A percentile compares a stretch with the other conserved stretches of the same genome.
phyloP scores from a whole-genome alignment of 2,329 filamentous ascomycete species.

The Claviceps purpurea region DNA sequence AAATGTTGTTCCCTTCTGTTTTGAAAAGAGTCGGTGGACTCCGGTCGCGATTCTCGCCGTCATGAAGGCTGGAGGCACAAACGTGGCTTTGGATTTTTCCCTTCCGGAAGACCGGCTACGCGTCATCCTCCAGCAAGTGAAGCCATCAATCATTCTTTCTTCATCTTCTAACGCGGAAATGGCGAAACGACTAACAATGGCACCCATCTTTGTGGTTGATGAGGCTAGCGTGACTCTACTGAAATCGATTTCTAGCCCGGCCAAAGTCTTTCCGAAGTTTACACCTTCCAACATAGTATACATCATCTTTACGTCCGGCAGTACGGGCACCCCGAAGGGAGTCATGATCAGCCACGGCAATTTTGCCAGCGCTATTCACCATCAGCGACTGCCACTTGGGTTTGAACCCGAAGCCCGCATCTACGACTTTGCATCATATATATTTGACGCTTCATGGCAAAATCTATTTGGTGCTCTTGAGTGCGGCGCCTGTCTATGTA shows the following conservation, averaged over 20 bases:
- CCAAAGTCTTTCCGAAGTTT: background rate
- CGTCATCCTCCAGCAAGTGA: conserved; percentile 6
- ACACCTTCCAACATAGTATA: background rate
- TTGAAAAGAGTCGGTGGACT: conserved; percentile 15
- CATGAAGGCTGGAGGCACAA: conserved; percentile 16
- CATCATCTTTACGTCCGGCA: conserved; percentile 10
- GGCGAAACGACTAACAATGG: background rate
- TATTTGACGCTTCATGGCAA: conserved; percentile 4
- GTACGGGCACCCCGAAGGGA: conserved; percentile 11
- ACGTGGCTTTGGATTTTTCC: conserved; percentile 13
- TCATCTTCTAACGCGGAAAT: background rate
- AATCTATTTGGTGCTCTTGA: conserved; percentile 4
- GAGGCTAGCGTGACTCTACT: background rate
- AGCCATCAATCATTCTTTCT: conserved; percentile 4
- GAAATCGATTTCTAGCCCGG: background rate
- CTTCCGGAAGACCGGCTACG: conserved; percentile 10
- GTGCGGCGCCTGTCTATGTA: conserved; percentile 6
- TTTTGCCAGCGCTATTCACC: conserved; percentile 1
- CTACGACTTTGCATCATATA: conserved; percentile 7
- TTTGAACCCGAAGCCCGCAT: conserved; percentile 1
- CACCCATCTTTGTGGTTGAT: background rate
- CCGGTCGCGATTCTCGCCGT: conserved; percentile 14
- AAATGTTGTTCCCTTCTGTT: conserved; percentile 13
- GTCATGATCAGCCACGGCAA: conserved; percentile 8
- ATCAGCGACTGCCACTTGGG: background rate